These are phyloP conservation scores for Eucalyptus cloeziana DNA, from an alignment of 345 rosid genomes.

Conservation along the genomic window DNA sequence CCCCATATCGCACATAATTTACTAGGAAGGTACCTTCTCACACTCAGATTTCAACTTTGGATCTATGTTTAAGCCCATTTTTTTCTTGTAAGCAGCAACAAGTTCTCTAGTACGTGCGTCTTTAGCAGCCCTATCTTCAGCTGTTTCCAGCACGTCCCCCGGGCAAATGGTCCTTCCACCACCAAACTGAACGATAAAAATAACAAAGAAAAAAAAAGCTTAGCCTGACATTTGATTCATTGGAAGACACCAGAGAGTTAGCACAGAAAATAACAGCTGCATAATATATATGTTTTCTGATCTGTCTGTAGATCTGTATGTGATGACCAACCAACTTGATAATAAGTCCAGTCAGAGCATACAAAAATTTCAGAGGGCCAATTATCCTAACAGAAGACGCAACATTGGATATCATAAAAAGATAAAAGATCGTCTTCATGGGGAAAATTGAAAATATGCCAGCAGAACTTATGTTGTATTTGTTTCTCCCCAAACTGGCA, in stretches of 20 bases:
- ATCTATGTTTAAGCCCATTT: constrained; percentile 54
- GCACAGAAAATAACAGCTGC: not conserved
- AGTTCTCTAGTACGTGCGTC: constrained; percentile 48
- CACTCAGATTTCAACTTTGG: constrained; percentile 67
- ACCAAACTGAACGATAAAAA: constrained; percentile 39
- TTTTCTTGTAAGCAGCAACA: constrained; percentile 60
- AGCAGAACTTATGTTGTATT: not conserved
- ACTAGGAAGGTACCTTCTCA: constrained; percentile 42
- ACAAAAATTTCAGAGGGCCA: not conserved
- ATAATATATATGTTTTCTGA: not conserved
- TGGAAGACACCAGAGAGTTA: not conserved
- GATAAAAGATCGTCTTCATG: not conserved
- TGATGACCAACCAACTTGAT: not conserved
- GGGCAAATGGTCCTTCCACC: constrained; percentile 79
- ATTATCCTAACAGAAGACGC: not conserved
- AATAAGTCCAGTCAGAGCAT: not conserved
- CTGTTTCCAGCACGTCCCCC: constrained; percentile 70
- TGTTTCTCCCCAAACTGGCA: not conserved
- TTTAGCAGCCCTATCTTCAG: constrained; percentile 64
- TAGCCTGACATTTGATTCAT: not conserved
- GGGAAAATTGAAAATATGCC: not conserved
- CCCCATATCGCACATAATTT: not conserved
- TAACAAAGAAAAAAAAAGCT: not conserved
- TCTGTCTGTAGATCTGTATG: not conserved
- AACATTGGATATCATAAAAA: not conserved